These are phyloP conservation scores for Royoungia palumana DNA, from an alignment of 768 basidiomycete species.

Conservation along the genomic window DNA sequence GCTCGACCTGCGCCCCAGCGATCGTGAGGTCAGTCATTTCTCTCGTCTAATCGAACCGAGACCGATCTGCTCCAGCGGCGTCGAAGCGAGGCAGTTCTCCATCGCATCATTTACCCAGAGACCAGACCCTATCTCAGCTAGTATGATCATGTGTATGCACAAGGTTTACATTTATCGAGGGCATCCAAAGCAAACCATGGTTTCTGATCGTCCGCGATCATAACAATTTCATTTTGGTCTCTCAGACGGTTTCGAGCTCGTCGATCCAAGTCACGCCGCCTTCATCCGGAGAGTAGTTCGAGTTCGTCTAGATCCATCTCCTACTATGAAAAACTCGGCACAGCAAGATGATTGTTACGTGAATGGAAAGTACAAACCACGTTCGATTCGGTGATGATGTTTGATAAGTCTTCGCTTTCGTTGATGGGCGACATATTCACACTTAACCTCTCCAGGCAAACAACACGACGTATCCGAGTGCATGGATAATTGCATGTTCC, in stretches of 20 bases:
- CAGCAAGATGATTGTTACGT: constrained; percentile 42
- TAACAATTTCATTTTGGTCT: too few species aligned
- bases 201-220: constrained; percentile 24
- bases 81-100: too few species aligned
- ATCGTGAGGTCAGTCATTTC: constrained; percentile 15
- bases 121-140: not conserved
- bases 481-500: constrained; percentile 99
- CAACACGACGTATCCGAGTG: constrained; percentile 99
- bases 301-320: constrained; percentile 22
- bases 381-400: constrained; percentile 85
- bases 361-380: constrained; percentile 49
- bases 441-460: constrained; percentile 56
- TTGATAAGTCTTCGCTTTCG: constrained; percentile 50
- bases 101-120: too few species aligned
- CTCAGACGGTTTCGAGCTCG: too few species aligned
- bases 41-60: not conserved
- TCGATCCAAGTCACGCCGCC: constrained; percentile 35
- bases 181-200: constrained; percentile 29
- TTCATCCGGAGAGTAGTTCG: constrained; percentile 28
- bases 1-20: not conserved
- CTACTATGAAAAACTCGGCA: constrained; percentile 23
- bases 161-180: constrained; percentile 19
- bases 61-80: not conserved
- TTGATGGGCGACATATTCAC: not conserved
- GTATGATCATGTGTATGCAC: constrained; percentile 8